Percentiles rank a stretch among this genome's conserved stretches.
Conservation (phyloP, 2,329 filamentous ascomycete genomes). For the Ascochyta koolunga region DNA sequence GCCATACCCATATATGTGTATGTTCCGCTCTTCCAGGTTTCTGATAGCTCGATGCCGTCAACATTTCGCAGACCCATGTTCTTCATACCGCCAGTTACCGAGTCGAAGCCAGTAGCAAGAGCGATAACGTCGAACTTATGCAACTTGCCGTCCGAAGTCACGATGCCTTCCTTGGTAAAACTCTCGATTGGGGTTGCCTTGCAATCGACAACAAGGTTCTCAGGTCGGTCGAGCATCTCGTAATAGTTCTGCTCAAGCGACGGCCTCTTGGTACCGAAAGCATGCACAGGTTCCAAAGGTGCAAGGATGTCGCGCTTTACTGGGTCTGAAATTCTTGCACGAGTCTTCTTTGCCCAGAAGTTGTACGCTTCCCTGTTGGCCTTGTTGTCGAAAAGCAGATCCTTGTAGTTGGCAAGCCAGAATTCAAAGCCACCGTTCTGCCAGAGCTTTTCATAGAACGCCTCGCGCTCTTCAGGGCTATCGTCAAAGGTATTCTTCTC, state of each 20-base stretch:
- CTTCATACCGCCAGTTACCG: slow-evolving; percentile 52
- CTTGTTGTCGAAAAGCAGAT: slow-evolving; percentile 49
- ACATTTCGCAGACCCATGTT: slow-evolving; percentile 48
- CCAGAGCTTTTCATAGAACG: slow-evolving; percentile 52
- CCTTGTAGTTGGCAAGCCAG: slow-evolving; percentile 53
- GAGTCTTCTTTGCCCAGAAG: slow-evolving; percentile 55
- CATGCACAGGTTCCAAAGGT: slow-evolving; percentile 52
- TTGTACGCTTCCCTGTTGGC: slow-evolving; percentile 54
- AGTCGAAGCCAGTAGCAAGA: slow-evolving; percentile 55
- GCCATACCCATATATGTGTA: slow-evolving; percentile 53
- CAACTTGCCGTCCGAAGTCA: slow-evolving; percentile 48
- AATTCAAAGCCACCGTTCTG: slow-evolving; percentile 49
- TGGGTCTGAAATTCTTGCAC: slow-evolving; percentile 51
- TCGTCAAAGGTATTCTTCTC: slow-evolving; percentile 61
- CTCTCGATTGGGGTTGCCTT: slow-evolving; percentile 50
- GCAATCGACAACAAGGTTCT: slow-evolving; percentile 53
- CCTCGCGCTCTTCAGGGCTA: slow-evolving; percentile 50
- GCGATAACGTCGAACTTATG: slow-evolving; percentile 54
- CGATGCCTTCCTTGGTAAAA: slow-evolving; percentile 49
- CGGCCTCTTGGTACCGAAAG: slow-evolving; percentile 56
- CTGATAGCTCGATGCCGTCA: slow-evolving; percentile 44
- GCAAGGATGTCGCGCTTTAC: slow-evolving; percentile 55
- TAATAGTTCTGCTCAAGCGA: slow-evolving; percentile 56
- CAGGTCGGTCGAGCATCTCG: slow-evolving; percentile 51
- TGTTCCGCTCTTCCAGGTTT: slow-evolving; percentile 52